Evolutionary conservation across 2,329 filamentous ascomycete genomes (phyloP).

Genomic region (Ascocoryne sarcoides): DNA sequence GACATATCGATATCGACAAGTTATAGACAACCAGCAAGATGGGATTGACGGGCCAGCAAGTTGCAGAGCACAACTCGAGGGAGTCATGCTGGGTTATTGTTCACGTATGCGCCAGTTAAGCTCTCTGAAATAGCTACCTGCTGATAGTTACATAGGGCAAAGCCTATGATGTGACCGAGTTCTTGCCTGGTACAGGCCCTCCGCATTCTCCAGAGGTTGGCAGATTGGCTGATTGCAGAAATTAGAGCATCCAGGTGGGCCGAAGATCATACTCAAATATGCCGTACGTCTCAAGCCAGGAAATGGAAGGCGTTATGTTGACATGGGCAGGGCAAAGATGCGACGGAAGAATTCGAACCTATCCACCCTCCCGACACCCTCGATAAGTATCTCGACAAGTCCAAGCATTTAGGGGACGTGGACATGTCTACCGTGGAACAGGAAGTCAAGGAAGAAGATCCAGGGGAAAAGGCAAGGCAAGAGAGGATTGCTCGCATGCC

Average conservation of each 20-base stretch:
- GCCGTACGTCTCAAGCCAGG: slow-evolving; percentile 51
- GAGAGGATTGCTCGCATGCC: slow-evolving; percentile 70
- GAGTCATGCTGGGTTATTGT: slow-evolving; percentile 91
- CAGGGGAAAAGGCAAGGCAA: slow-evolving; percentile 65
- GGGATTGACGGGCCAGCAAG: slow-evolving; percentile 42
- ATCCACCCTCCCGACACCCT: slow-evolving; percentile 86
- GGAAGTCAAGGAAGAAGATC: slow-evolving; percentile 57
- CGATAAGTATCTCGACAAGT: slow-evolving; percentile 71
- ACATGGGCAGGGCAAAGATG: slow-evolving; percentile 62
- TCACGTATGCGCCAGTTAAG: slow-evolving; percentile 43
- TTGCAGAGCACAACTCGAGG: slow-evolving; percentile 66
- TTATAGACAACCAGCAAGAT: no score
- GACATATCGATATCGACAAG: no score
- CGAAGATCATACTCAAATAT: slow-evolving; percentile 94
- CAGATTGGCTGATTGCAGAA: slow-evolving; percentile 3
- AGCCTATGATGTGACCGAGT: slow-evolving; percentile 85
- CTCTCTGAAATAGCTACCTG: slow-evolving; percentile 7
- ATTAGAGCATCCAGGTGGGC: slow-evolving; percentile 75
- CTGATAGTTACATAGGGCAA: slow-evolving; percentile 45
- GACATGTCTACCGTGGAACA: slow-evolving; percentile 73
- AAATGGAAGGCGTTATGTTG: no score
- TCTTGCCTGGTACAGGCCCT: slow-evolving; percentile 54
- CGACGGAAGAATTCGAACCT: slow-evolving; percentile 83
- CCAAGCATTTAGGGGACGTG: slow-evolving; percentile 82
- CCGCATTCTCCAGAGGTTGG: neutral